Evolutionary conservation across 768 basidiomycete genomes (phyloP).

Genomic region (Amanita rubescens): DNA sequence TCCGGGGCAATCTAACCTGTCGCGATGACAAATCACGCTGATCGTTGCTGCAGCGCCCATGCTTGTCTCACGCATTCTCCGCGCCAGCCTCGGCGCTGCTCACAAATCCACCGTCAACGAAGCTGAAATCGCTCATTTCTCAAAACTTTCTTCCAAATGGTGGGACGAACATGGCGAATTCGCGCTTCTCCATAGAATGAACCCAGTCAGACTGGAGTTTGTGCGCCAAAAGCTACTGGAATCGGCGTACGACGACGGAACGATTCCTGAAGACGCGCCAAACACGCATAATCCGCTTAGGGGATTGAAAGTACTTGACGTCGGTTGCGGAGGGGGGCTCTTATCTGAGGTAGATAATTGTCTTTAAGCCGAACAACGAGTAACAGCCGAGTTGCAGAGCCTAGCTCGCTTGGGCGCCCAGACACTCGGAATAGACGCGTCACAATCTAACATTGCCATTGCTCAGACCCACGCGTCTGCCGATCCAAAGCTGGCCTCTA

Average conservation of each 20-base stretch:
- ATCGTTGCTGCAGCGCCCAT: not conserved
- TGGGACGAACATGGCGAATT: slow-evolving; percentile 96
- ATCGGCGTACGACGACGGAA: slow-evolving; percentile 45
- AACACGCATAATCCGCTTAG: slow-evolving; percentile 33
- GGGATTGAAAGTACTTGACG: slow-evolving; percentile 74
- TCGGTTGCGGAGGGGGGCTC: slow-evolving; percentile 94
- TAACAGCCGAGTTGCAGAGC: slow-evolving; percentile 40
- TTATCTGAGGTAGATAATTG: slow-evolving; percentile 65
- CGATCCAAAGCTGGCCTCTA: slow-evolving; percentile 54
- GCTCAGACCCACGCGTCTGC: slow-evolving; percentile 74
- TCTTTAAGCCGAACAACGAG: not conserved
- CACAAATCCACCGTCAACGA: slow-evolving; percentile 50
- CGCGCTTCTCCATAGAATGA: slow-evolving; percentile 86
- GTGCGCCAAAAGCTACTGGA: slow-evolving; percentile 71
- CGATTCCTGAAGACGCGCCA: slow-evolving; percentile 26
- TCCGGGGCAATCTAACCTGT: too few species aligned
- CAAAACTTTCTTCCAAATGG: slow-evolving; percentile 84
- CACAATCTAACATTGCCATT: slow-evolving; percentile 77
- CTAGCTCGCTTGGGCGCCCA: slow-evolving; percentile 81
- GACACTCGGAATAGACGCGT: slow-evolving; percentile 92
- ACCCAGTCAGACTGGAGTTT: slow-evolving; percentile 81
- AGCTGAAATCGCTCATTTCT: slow-evolving; percentile 84
- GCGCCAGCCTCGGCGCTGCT: not conserved
- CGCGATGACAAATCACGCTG: not conserved
- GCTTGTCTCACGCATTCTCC: slow-evolving; percentile 5